Evolutionary conservation across 768 basidiomycete genomes (phyloP), one percentile per base, ranked within the genome.

Genomic region (Clitopilus hobsonii): DNA sequence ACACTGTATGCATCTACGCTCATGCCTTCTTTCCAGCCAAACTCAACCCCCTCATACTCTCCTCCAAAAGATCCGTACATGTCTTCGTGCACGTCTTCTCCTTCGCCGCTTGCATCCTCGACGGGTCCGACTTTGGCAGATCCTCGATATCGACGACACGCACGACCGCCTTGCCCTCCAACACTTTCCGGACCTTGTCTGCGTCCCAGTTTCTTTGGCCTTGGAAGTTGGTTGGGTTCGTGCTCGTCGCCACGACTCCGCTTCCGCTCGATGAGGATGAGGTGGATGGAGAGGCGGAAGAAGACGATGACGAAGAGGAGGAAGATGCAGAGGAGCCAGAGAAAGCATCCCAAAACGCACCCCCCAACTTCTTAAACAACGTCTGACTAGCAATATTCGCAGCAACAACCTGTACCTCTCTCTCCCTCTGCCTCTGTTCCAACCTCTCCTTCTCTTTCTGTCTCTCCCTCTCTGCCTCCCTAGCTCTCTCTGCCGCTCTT

Each of bases 281-380:
- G 6, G 20, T 50, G 24, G 49, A 2, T 20, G 8, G 45, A 41
- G 32, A 49, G 49, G 29, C 51, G 28, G 49, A 45, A 20, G 41
- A 59, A 41, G 22, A 53, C 32, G 56, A 25, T 1, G 38, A 26
- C 27, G 65, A 30, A 1, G 62, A 10, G 25, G 69, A 57, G 3
- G 65, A 54, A 16, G 70, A 63, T 3, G 64, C 50, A 27, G 71
- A 66, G 3, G 65, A 55, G 0, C 85, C 86, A n/a, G 85, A 78
- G 70, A 94, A 94, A 14, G 93, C 93, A 58, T 92, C 91, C 88
- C 91, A 90, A 72, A 94, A 94, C 41, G 91, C 89, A 20, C 74
- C 67, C 4, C 88, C 85, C 27, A 94, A 76, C 63, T 84, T 85
- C 63, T 74, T 71, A 51, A 89, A 60, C 26, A 95, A 71, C 0